Evolutionary conservation across 352 stramenopile genomes (phyloP).

Genomic region (Phytophthora europaea): DNA sequence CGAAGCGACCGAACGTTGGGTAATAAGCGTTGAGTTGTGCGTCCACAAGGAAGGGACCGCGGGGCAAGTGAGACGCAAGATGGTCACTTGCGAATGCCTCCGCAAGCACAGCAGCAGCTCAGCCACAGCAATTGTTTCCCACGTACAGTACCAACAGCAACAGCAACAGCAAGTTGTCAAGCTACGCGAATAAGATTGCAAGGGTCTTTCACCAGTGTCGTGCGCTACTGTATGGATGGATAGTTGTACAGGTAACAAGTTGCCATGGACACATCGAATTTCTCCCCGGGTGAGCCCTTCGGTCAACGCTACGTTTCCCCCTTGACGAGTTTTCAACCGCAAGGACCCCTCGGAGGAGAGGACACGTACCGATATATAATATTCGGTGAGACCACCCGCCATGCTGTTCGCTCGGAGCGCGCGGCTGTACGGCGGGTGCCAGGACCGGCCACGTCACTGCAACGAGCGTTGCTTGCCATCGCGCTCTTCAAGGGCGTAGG

Average conservation of each 20-base stretch:
- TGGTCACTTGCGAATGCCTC: constrained; percentile 11
- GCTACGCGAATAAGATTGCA: constrained; percentile 8
- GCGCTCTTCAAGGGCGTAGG: constrained; percentile 4
- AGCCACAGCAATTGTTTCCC: constrained; percentile 6
- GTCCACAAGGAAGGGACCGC: constrained; percentile 25
- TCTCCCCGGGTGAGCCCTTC: constrained; percentile 10
- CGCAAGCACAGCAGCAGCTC: constrained; percentile 8
- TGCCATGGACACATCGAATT: constrained; percentile 11
- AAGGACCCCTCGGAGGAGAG: background rate
- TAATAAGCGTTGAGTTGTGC: constrained; percentile 20
- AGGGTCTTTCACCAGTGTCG: background rate
- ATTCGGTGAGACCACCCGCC: constrained; percentile 23
- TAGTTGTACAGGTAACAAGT: constrained; percentile 1
- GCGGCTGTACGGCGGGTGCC: constrained; percentile 20
- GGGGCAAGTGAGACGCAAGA: constrained; percentile 7
- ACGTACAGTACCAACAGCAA: background rate
- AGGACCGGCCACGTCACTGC: constrained; percentile 20
- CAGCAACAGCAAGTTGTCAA: background rate
- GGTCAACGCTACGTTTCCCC: constrained; percentile 12
- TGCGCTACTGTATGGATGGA: background rate
- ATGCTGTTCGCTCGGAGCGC: constrained; percentile 25
- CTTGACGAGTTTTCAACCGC: background rate
- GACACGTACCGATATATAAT: background rate
- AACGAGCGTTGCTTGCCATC: background rate
- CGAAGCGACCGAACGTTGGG: constrained; percentile 26